Conservation (phyloP, 345 rosid genomes). For the Kernera saxatilis region DNA sequence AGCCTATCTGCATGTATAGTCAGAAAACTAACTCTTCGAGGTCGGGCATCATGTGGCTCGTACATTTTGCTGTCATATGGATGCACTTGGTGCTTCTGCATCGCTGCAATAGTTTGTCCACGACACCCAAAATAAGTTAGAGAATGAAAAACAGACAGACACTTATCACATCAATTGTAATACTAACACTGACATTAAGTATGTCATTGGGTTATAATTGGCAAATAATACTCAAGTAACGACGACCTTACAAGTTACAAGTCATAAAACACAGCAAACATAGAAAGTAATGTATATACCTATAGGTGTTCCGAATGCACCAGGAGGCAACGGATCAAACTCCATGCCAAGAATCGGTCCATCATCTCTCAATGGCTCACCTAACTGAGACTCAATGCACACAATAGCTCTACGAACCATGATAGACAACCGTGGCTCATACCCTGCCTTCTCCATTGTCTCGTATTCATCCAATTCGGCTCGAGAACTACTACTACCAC, state of each 20-base stretch:
- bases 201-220: no score
- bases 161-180: no score
- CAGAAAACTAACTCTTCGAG: constrained; percentile 62
- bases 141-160: neutral
- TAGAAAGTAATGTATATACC: constrained; percentile 43
- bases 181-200: neutral
- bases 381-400: constrained; percentile 92
- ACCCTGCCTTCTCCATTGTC: constrained; percentile 39
- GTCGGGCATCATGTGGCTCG: constrained; percentile 46
- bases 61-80: constrained; percentile 59
- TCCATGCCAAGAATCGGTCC: constrained; percentile 97
- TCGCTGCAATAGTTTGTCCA: constrained; percentile 41
- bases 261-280: neutral
- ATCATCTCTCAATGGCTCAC: constrained; percentile 92
- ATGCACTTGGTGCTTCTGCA: constrained; percentile 44
- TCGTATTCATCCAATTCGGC: constrained; percentile 47
- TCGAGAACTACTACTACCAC: constrained; percentile 36
- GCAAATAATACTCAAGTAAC: no score
- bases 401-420: constrained; percentile 88
- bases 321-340: constrained; percentile 96
- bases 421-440: constrained; percentile 62
- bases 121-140: constrained; percentile 5
- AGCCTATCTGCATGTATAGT: constrained; percentile 17
- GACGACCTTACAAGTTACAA: no score
- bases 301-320: constrained; percentile 82